Evolutionary conservation across 192 early-diverging fungal genomes (phyloP), one percentile per base, ranked within the genome.

Genomic region (Coemansia sp.): DNA sequence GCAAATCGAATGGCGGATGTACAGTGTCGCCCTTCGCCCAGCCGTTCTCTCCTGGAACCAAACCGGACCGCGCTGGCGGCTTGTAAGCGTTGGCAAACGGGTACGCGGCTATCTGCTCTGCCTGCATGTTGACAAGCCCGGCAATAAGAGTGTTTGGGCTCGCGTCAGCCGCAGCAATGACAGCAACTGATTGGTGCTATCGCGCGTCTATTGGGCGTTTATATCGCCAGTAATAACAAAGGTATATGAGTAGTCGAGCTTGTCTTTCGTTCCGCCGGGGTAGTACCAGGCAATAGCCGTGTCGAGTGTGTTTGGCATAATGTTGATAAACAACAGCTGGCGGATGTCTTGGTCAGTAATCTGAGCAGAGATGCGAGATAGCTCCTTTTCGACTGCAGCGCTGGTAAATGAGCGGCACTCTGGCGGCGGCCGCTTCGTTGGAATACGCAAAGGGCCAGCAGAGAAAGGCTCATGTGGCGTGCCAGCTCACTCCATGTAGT

Each of bases 221-320:
- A 88, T 91, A 65, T 91, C 90, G 24, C 90, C 90, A 1, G 90
- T 91, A 15, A 91, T 86, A 7, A 91, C 75, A 82, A 91, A 89
- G 0, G 89, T 79, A 18, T 81, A 81, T n/a, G 86, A 85, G 5
- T 36, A 33, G 47, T 66, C 34, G 5, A 49, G 24, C 57, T 15
- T 55, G 63, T 47, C 63, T 5, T 27, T 60, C 5, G 60, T 41
- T 24, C 74, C 53, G 8, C 74, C 53, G 8, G 65, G 29, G 29
- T 69, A 38, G 61, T 76, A 73, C 84, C 80, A 89, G 9, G 83
- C 79, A 3, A 91, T 75, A 3, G 89, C 89, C 1, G 89, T 91
- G 76, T 91, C 89, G 60, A 85, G 64, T 1, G 90, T 90, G 72
- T 90, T 91, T 9, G 90, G 87, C 58, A 86, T 83, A 64, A 80